Evolutionary conservation across 129 eudicot species (phyloP).

Genomic region (Deinandra increscens): DNA sequence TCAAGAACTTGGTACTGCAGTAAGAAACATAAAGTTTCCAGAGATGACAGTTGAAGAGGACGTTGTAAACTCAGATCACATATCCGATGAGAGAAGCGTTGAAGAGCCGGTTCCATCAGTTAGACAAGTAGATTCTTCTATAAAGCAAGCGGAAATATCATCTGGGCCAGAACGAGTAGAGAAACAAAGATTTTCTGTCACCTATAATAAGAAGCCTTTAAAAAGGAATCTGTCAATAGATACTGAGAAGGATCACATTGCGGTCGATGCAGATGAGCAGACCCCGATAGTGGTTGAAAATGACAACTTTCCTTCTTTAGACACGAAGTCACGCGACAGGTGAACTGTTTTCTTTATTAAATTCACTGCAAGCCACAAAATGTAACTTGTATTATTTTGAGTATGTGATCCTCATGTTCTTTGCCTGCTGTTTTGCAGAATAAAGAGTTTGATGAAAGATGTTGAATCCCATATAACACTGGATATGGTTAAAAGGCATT

Average conservation of each 20-base stretch:
- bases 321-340: neutral
- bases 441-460: neutral
- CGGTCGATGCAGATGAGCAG: neutral
- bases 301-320: too few relatives aligned
- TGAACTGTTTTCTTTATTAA: neutral
- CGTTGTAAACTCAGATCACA: slow-evolving; percentile 21
- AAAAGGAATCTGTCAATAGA: neutral
- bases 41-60: slow-evolving; percentile 26
- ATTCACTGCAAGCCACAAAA: neutral
- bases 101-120: slow-evolving; percentile 16
- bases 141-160: slow-evolving; percentile 18
- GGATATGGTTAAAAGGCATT: too few relatives aligned
- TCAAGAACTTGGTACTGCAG: slow-evolving; percentile 41
- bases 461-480: too few relatives aligned
- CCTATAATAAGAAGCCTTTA: neutral
- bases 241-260: neutral
- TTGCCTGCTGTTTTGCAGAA: neutral
- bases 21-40: slow-evolving; percentile 53
- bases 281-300: too few relatives aligned
- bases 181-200: slow-evolving; percentile 24
- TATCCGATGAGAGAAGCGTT: slow-evolving; percentile 15
- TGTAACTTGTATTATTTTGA: neutral
- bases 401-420: neutral
- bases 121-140: slow-evolving; percentile 28
- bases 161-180: slow-evolving; percentile 19